A percentile compares a stretch with the other conserved stretches of the same genome.
These are phyloP conservation scores for Sugiyamaella castrensis DNA, from an alignment of 1,139 yeast species.

Conservation along the genomic window DNA sequence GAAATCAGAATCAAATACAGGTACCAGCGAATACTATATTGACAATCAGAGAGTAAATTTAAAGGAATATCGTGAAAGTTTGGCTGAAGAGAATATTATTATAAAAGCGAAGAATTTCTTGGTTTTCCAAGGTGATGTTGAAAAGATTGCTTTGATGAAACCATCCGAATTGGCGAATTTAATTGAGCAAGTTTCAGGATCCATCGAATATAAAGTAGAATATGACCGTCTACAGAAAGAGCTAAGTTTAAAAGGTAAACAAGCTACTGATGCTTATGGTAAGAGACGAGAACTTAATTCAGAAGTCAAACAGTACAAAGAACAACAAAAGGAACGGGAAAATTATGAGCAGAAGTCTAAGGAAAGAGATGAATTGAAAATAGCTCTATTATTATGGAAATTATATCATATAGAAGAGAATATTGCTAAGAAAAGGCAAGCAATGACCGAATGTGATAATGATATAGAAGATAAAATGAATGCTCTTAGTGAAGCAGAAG, in stretches of 20 bases:
- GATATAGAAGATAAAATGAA: slow-evolving; percentile 39
- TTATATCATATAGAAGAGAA: slow-evolving; percentile 62
- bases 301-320: slow-evolving; percentile 77
- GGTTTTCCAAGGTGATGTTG: slow-evolving; percentile 97
- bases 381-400: slow-evolving; percentile 58
- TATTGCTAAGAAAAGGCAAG: slow-evolving; percentile 28
- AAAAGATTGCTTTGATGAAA: slow-evolving; percentile 85
- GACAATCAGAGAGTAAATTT: slow-evolving; percentile 63
- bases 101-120: slow-evolving; percentile 88
- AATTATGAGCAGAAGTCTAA: slow-evolving; percentile 57
- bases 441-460: slow-evolving; percentile 21
- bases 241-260: slow-evolving; percentile 57
- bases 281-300: slow-evolving; percentile 69
- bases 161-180: slow-evolving; percentile 69
- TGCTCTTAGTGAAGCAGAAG: slow-evolving; percentile 15
- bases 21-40: slow-evolving; percentile 67
- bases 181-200: slow-evolving; percentile 82
- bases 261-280: slow-evolving; percentile 62
- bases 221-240: slow-evolving; percentile 68
- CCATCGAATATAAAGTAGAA: slow-evolving; percentile 61
- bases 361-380: slow-evolving; percentile 45
- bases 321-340: slow-evolving; percentile 71
- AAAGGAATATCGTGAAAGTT: slow-evolving; percentile 58
- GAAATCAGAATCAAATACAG: slow-evolving; percentile 36
- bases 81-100: slow-evolving; percentile 79